Conservation (phyloP, 306 rosid species). For the Echinosophora koreensis region DNA sequence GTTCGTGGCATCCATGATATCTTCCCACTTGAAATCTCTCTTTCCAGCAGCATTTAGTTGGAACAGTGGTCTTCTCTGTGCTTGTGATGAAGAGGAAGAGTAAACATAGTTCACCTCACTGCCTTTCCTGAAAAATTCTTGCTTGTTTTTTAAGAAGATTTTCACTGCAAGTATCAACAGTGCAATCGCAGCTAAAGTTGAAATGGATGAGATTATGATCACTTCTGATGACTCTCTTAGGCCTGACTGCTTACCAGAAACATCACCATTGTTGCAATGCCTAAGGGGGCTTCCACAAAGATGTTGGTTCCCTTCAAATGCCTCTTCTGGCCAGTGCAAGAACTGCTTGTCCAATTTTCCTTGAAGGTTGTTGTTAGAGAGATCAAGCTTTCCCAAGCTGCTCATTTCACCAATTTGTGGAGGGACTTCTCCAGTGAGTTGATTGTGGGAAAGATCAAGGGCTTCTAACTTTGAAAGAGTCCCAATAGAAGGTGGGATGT, state of each 20-base stretch:
- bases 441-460: conserved; percentile 92
- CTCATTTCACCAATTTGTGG: conserved; percentile 74
- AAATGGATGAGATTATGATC: conserved; percentile 69
- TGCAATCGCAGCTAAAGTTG: conserved; percentile 73
- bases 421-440: conserved; percentile 83
- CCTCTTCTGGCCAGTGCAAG: conserved; percentile 73
- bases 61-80: conserved; percentile 72
- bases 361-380: conserved; percentile 78
- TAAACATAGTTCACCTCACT: conserved; percentile 64
- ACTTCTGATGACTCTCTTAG: conserved; percentile 60
- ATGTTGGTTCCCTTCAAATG: conserved; percentile 70
- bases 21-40: conserved; percentile 81
- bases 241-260: conserved; percentile 50
- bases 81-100: conserved; percentile 79
- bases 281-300: conserved; percentile 87
- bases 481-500: conserved; percentile 72
- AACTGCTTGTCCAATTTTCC: conserved; percentile 74
- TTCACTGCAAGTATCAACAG: conserved; percentile 60
- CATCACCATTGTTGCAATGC: conserved; percentile 49
- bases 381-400: conserved; percentile 88
- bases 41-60: conserved; percentile 61
- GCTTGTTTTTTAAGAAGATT: conserved; percentile 60
- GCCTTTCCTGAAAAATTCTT: conserved; percentile 54
- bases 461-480: conserved; percentile 72
- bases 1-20: conserved; percentile 88